Percentiles rank a stretch among this genome's conserved stretches.
Conservation (phyloP, 345 rosid species). For the Streptanthus diversifolius region DNA sequence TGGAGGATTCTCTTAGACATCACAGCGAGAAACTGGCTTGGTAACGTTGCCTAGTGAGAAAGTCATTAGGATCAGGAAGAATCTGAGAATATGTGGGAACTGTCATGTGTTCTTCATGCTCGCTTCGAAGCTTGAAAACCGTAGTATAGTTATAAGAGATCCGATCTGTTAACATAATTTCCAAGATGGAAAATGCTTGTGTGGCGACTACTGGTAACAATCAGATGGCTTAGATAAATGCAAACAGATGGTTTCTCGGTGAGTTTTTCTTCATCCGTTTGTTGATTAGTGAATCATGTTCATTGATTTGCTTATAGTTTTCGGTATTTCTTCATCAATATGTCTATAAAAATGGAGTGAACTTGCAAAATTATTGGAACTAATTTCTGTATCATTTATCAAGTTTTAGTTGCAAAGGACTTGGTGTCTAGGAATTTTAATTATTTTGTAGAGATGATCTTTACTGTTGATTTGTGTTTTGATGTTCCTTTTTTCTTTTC, state of each 20-base stretch:
- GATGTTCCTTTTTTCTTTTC: not conserved
- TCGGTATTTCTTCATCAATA: not conserved
- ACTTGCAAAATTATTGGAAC: not conserved
- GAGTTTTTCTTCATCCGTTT: not conserved
- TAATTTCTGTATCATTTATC: too few species aligned
- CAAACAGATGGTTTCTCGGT: not conserved
- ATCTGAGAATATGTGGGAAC: conserved; percentile 64
- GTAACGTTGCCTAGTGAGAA: conserved; percentile 39
- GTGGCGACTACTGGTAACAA: conserved; percentile 64
- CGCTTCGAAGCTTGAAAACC: conserved; percentile 46
- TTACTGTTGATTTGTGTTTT: not conserved
- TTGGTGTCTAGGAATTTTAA: not conserved
- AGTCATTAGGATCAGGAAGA: conserved; percentile 59
- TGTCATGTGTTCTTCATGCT: conserved; percentile 66
- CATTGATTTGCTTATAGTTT: not conserved
- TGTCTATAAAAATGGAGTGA: not conserved
- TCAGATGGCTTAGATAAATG: not conserved
- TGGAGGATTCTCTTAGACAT: conserved; percentile 55
- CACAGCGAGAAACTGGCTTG: conserved; percentile 65
- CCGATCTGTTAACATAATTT: conserved; percentile 69
- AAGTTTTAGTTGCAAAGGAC: too few species aligned
- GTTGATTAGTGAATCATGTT: not conserved
- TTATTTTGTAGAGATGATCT: not conserved
- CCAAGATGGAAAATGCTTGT: conserved; percentile 53
- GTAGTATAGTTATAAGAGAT: conserved; percentile 55